A percentile compares a stretch with the other conserved stretches of the same genome.
phyloP scores from a whole-genome alignment of 306 rosid species.

The Cucurbita maxima region DNA sequence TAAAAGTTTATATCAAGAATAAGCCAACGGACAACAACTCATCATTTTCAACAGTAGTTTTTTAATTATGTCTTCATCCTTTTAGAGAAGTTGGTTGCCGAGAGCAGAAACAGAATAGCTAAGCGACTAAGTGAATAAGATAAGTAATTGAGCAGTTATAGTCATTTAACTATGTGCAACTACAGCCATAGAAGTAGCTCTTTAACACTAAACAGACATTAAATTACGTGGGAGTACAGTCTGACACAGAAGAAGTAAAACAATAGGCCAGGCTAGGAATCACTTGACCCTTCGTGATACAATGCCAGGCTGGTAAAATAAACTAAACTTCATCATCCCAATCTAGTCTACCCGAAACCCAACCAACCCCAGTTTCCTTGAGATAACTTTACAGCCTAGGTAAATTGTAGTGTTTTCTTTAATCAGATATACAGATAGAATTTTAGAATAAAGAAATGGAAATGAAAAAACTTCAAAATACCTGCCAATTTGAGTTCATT shows the following conservation, averaged over 20 bases:
- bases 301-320: not conserved
- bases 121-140: not conserved
- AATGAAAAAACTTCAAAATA: conserved; percentile 12
- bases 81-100: not conserved
- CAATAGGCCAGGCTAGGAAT: not conserved
- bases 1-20: not conserved
- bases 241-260: not conserved
- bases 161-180: not conserved
- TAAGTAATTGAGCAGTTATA: not conserved
- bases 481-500: conserved; percentile 58
- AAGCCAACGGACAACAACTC: not conserved
- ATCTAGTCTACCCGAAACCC: not conserved
- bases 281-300: not conserved
- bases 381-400: not conserved
- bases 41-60: not conserved
- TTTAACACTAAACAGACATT: not conserved
- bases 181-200: not conserved
- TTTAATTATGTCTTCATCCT: not conserved
- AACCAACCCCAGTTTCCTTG: not conserved
- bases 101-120: not conserved
- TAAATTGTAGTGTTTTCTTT: not conserved
- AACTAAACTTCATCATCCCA: not conserved
- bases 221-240: not conserved
- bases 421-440: not conserved
- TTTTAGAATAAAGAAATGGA: not conserved